Base-by-base conservation (phyloP, 225 moss, liverwort and hornwort genomes). In the Pseudisothecium myosuroides region DNA sequence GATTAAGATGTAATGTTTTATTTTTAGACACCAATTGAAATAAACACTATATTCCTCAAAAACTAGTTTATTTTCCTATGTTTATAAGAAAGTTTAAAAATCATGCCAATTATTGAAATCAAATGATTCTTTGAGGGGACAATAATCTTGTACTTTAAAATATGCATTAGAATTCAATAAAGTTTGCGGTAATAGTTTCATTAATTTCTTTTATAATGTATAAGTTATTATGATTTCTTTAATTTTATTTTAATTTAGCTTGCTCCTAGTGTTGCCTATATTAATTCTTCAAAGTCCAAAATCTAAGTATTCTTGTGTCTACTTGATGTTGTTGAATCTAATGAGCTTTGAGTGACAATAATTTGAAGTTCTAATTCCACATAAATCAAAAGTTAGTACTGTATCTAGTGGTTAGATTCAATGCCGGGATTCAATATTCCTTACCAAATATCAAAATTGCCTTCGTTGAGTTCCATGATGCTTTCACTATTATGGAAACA, bases 321-420 rank as follows among this genome's bases (percentile, higher is more conserved):
- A 69, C 24, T 39, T 69, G 1, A 22, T 13, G 14, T 41, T n/a
- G 4, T 68, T 22, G n/a, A n/a, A n/a, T 22, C 3, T 36, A 1
- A 1, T 21, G 6, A 1, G 1, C 3, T 37, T 37, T 4, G 1
- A 67, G 0, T 68, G 7, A 68, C 4, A 23, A 1, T 22, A 13
- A 68, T n/a, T 11, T n/a, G 4, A 22, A 68, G 12, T 67, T n/a
- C 2, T 22, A n/a, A 20, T n/a, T 21, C 21, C 1, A 67, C n/a
- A 21, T 7, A 11, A 21, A 21, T 67, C 6, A 67, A n/a, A 67
- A 67, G 4, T 67, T 67, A 37, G 11, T n/a, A 21, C 0, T 0
- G 0, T 20, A 21, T 6, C 6, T 0, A 0, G 0, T 67, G 6
- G 3, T 12, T n/a, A n/a, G n/a, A n/a, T n/a, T n/a, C 45, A 45